phyloP scores from a whole-genome alignment of 2,329 filamentous ascomycete species.

The Cercospora sp. region DNA sequence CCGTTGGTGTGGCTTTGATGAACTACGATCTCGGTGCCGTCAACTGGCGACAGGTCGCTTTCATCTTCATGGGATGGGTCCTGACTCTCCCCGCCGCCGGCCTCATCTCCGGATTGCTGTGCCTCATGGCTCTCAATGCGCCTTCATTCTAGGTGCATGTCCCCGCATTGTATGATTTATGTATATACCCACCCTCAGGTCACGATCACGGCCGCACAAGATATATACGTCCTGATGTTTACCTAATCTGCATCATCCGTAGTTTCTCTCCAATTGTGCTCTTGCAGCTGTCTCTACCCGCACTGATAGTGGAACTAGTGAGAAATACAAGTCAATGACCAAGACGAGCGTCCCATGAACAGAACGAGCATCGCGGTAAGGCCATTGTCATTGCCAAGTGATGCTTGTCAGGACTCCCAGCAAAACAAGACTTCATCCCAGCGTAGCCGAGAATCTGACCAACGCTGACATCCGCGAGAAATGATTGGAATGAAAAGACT shows the following conservation, averaged over 20 bases:
- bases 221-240: neutral
- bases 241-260: neutral
- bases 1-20: constrained; percentile 61
- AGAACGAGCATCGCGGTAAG: neutral
- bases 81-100: constrained; percentile 58
- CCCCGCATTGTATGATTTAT: neutral
- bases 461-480: neutral
- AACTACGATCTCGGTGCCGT: constrained; percentile 58
- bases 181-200: neutral
- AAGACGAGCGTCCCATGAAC: neutral
- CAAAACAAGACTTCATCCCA: neutral
- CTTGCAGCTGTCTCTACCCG: neutral
- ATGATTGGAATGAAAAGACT: neutral
- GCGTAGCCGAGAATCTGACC: neutral
- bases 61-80: constrained; percentile 61
- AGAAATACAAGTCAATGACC: too few relatives aligned
- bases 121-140: constrained; percentile 51
- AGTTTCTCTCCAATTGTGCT: neutral
- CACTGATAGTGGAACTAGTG: neutral
- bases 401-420: neutral
- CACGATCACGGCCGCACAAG: neutral
- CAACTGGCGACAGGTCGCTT: constrained; percentile 62
- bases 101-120: constrained; percentile 58
- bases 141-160: neutral
- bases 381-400: neutral